Evolutionary conservation across 2,329 filamentous ascomycete genomes (phyloP).

Genomic region (Byssothecium circinans): DNA sequence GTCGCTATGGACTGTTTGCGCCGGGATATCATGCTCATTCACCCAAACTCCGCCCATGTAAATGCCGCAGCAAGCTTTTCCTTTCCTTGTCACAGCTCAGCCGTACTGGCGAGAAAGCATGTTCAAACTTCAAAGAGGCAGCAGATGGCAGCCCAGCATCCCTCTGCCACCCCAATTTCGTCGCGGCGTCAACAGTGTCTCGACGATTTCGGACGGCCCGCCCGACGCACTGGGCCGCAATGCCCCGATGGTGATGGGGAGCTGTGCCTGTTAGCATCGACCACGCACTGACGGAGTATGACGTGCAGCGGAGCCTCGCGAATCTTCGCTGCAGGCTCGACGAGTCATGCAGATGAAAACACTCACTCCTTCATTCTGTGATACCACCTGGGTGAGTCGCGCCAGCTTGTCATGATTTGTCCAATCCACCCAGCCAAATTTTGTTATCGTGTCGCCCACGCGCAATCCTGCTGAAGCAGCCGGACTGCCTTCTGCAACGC

Average conservation of each 20-base stretch:
- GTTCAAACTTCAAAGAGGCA: slow-evolving; percentile 74
- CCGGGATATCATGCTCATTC: slow-evolving; percentile 40
- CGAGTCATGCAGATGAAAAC: slow-evolving; percentile 12
- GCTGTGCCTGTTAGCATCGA: slow-evolving; percentile 52
- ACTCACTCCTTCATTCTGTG: slow-evolving; percentile 85
- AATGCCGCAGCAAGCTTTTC: slow-evolving; percentile 35
- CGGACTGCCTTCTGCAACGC: slow-evolving; percentile 74
- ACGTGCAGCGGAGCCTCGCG: slow-evolving; percentile 10
- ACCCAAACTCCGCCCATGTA: slow-evolving; percentile 35
- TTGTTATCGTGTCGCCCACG: slow-evolving; percentile 76
- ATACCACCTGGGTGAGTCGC: slow-evolving; percentile 86
- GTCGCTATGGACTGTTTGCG: slow-evolving; percentile 4
- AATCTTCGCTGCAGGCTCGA: slow-evolving; percentile 8
- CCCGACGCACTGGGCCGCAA: slow-evolving; percentile 51
- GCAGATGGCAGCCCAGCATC: slow-evolving; percentile 84
- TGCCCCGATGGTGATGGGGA: slow-evolving; percentile 68
- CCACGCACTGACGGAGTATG: slow-evolving; percentile 6
- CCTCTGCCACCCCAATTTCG: slow-evolving; percentile 89
- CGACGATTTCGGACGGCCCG: slow-evolving; percentile 55
- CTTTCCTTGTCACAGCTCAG: not conserved
- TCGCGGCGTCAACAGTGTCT: slow-evolving; percentile 73
- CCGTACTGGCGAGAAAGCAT: no score
- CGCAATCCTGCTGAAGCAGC: slow-evolving; percentile 80
- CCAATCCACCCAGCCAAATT: slow-evolving; percentile 82
- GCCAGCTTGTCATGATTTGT: slow-evolving; percentile 83